Conservation (phyloP, 352 stramenopile genomes). For the Globisporangium splendens region DNA sequence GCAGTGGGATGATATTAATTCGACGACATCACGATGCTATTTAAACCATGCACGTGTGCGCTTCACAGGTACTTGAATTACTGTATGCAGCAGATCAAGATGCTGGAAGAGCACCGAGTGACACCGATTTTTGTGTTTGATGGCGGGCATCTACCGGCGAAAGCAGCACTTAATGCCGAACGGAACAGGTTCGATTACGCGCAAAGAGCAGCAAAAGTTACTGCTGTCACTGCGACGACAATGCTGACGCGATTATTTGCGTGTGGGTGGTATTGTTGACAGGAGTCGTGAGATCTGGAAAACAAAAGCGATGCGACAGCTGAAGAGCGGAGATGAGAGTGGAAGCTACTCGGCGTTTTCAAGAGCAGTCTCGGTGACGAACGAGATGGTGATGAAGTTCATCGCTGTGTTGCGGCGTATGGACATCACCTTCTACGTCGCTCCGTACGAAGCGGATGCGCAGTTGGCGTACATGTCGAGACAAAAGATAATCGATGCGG, state of each 20-base stretch:
- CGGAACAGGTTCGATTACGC: constrained; percentile 34
- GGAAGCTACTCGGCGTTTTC: constrained; percentile 29
- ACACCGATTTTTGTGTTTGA: constrained; percentile 93
- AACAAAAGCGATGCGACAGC: constrained; percentile 30
- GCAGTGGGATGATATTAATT: not conserved
- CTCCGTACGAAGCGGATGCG: constrained; percentile 97
- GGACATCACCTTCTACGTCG: constrained; percentile 91
- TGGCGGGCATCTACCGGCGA: constrained; percentile 87
- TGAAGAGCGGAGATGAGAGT: constrained; percentile 20
- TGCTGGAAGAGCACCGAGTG: constrained; percentile 82
- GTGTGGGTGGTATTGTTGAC: not conserved
- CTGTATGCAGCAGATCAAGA: constrained; percentile 84
- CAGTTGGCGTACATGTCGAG: constrained; percentile 93
- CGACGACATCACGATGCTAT: no score
- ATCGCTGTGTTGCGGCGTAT: constrained; percentile 57
- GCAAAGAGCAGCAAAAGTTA: not conserved
- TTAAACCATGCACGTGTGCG: no score
- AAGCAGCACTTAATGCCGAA: constrained; percentile 55
- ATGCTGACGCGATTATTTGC: constrained; percentile 4
- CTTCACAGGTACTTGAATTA: constrained; percentile 75
- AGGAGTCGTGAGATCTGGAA: constrained; percentile 40
- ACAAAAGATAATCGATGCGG: constrained; percentile 86
- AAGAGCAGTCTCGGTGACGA: constrained; percentile 62
- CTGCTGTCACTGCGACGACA: not conserved
- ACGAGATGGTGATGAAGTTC: constrained; percentile 72